Conservation (phyloP, 768 basidiomycete species). For the Nidularia pulvinata region DNA sequence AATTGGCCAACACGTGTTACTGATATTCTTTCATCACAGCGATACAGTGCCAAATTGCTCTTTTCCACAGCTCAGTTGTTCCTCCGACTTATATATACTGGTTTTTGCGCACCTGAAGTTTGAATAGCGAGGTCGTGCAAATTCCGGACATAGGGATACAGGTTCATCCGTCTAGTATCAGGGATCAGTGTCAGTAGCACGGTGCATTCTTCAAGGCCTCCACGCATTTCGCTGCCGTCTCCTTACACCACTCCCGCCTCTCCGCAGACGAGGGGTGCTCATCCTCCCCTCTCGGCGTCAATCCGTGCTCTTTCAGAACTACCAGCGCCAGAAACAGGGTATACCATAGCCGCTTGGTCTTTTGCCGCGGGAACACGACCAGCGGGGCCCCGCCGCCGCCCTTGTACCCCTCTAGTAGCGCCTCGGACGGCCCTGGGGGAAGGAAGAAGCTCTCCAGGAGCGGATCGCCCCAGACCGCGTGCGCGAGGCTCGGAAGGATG, state of each 20-base stretch:
- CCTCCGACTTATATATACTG: too few species aligned
- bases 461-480: constrained; percentile 78
- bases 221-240: neutral
- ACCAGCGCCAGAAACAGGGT: constrained; percentile 63
- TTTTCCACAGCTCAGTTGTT: too few species aligned
- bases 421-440: constrained; percentile 42
- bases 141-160: too few species aligned
- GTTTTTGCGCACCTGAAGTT: too few species aligned
- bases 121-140: too few species aligned
- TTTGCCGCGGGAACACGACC: constrained; percentile 62
- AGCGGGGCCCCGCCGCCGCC: constrained; percentile 44
- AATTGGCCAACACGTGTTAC: too few species aligned
- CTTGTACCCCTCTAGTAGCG: constrained; percentile 62
- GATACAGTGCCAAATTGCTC: too few species aligned
- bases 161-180: too few species aligned
- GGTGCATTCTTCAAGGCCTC: constrained; percentile 7
- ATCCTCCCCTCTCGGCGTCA: neutral
- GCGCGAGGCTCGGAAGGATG: constrained; percentile 49
- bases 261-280: neutral
- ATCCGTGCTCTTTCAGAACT: constrained; percentile 39
- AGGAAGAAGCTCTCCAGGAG: constrained; percentile 68
- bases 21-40: too few species aligned
- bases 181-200: constrained; percentile 1
- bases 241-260: neutral
- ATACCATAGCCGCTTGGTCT: constrained; percentile 80